These are phyloP conservation scores for Lasiodiplodia sp. DNA, from an alignment of 2,329 filamentous ascomycete species.

Conservation along the genomic window DNA sequence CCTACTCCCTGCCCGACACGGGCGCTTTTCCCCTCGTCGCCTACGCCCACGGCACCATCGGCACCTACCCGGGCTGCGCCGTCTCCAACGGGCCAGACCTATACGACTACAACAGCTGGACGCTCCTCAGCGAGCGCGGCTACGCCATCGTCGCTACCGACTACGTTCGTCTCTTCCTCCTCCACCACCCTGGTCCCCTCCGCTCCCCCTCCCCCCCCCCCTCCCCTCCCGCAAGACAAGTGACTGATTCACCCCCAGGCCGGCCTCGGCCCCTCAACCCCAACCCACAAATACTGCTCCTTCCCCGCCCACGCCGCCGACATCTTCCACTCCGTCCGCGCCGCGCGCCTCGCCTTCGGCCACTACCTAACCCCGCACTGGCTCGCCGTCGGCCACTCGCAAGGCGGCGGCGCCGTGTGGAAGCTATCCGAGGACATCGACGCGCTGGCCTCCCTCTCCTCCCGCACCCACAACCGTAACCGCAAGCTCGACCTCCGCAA, in stretches of 20 bases:
- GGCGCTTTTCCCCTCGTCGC: background rate
- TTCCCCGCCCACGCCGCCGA: background rate
- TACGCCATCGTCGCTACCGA: background rate
- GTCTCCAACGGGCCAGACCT: background rate
- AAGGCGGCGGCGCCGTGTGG: background rate
- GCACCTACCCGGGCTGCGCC: background rate
- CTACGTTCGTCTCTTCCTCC: too few species aligned
- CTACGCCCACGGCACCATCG: background rate
- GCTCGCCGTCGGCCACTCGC: background rate
- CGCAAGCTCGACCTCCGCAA: background rate
- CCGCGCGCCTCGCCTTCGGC: background rate
- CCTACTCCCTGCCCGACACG: background rate
- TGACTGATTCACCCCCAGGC: too few species aligned
- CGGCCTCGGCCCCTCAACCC: background rate
- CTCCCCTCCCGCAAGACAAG: fast-evolving
- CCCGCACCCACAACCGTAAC: too few species aligned
- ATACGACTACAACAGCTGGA: background rate
- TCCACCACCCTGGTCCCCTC: too few species aligned
- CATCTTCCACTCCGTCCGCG: background rate
- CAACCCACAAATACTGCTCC: background rate
- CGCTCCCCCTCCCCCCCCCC: too few species aligned
- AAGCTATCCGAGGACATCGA: background rate
- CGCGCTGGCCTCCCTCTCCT: too few species aligned
- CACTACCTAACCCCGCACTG: background rate
- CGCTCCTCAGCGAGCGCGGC: background rate